Evolutionary conservation across 768 basidiomycete species (phyloP).

Genomic region (Rhodotorula taiwanensis): DNA sequence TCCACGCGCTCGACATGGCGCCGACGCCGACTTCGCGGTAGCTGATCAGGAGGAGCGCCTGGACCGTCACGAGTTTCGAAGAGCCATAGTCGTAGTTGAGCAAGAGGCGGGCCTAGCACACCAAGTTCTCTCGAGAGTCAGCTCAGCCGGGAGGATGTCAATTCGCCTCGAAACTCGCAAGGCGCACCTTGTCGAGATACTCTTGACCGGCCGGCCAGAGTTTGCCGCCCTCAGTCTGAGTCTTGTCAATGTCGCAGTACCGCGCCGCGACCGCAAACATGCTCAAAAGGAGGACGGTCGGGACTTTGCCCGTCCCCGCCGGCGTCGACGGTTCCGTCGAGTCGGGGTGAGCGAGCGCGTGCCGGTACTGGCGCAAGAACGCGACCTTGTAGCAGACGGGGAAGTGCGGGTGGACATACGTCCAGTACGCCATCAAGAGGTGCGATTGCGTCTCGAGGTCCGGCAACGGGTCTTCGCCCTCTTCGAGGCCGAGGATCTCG

Average conservation of each 20-base stretch:
- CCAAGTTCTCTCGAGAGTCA: neutral
- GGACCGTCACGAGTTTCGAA: conserved; percentile 67
- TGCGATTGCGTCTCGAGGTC: conserved; percentile 57
- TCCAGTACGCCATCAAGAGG: conserved; percentile 69
- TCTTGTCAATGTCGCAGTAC: conserved; percentile 48
- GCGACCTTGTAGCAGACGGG: conserved; percentile 53
- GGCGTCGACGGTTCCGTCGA: conserved; percentile 21
- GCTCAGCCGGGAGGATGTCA: neutral
- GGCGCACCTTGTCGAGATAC: conserved; percentile 31
- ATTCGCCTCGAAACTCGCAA: neutral
- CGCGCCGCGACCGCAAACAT: conserved; percentile 80
- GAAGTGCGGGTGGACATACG: conserved; percentile 69
- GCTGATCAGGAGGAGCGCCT: conserved; percentile 70
- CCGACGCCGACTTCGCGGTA: conserved; percentile 79
- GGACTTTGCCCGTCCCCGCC: conserved; percentile 36
- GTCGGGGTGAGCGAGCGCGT: conserved; percentile 31
- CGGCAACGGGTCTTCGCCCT: conserved; percentile 53
- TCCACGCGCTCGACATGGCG: conserved; percentile 82
- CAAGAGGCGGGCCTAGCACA: conserved; percentile 34
- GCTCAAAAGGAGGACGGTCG: conserved; percentile 65
- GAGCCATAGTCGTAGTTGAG: conserved; percentile 56
- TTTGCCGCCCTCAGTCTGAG: conserved; percentile 28
- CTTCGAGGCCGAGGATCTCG: conserved; percentile 40
- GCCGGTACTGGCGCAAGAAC: conserved; percentile 38
- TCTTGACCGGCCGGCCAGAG: conserved; percentile 40